These are phyloP conservation scores for Ephemerocybe angulata DNA, from an alignment of 768 basidiomycete genomes.

Conservation along the genomic window DNA sequence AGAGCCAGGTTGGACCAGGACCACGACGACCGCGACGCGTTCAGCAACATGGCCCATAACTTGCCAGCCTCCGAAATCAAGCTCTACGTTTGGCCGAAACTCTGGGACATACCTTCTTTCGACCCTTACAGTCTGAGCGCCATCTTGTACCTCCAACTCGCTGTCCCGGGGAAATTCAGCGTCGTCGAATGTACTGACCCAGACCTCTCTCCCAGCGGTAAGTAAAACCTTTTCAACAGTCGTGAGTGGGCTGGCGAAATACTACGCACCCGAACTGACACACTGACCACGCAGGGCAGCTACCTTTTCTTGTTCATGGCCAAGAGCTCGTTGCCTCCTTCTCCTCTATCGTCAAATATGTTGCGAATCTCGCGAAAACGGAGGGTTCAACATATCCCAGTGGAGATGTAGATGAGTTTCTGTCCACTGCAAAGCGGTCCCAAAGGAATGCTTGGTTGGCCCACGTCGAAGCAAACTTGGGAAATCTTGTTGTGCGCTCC, in stretches of 20 bases:
- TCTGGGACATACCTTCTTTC: constrained; percentile 62
- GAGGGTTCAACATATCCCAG: constrained; percentile 26
- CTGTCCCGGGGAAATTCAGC: constrained; percentile 64
- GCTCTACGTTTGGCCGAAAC: constrained; percentile 68
- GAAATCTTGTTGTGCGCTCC: constrained; percentile 71
- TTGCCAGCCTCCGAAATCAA: constrained; percentile 22
- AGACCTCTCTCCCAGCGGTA: constrained; percentile 71
- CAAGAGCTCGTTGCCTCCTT: constrained; percentile 48
- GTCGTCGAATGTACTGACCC: constrained; percentile 63
- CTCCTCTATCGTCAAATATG: constrained; percentile 62
- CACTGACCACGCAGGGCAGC: constrained; percentile 47
- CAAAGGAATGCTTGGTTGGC: constrained; percentile 59
- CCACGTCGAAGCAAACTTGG: constrained; percentile 62
- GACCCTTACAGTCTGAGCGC: constrained; percentile 66
- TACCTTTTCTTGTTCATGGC: constrained; percentile 68
- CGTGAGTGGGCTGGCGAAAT: neutral
- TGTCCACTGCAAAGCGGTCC: constrained; percentile 46
- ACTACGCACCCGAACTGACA: constrained; percentile 8
- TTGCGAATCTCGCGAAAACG: constrained; percentile 44
- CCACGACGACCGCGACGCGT: neutral
- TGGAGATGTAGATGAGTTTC: constrained; percentile 45
- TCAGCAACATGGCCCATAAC: constrained; percentile 8
- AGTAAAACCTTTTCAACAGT: constrained; percentile 25
- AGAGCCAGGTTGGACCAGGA: neutral
- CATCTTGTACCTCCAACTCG: constrained; percentile 63